Base-by-base conservation (phyloP, 2,329 filamentous ascomycete species). In the Fonsecaea nubica region DNA sequence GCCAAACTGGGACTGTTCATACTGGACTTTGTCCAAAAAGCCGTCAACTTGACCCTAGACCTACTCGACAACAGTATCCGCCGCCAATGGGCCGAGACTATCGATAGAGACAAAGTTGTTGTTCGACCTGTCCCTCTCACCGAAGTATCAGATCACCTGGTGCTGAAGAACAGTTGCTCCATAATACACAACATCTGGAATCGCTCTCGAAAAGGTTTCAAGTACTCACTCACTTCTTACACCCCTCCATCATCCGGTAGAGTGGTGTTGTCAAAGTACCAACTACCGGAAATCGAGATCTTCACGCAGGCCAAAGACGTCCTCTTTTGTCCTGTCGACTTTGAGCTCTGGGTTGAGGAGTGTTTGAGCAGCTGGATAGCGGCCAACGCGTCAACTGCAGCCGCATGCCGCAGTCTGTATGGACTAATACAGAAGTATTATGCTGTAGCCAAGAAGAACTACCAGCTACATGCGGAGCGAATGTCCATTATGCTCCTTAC, bases 401-500 rank as follows among this genome's bases (percentile, higher is more conserved):
- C 45, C 0, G 75, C 75, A 4, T 82, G 78, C 58, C 15, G n/a
- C 0, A 33, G 64, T 3, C 73, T 83, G 1, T 66, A 59, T 1
- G 4, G 61, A 0, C 57, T 78, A 3, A 77, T 83, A 0, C 52
- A 72, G 1, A 13, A 48, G 0, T 85, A 85, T 62, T 72, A 79
- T 45, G 4, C 15, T 0, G 3, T 25, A 3, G 79, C 79, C 0
- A 48, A 33, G 0, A 0, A 1, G 0, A 8, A 38, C 0, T 87
- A 87, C 52, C 2, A 61, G 0, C 67, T 58, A 0, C 79, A 81
- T 1, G 83, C 87, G 33, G 0, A 85, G 65, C 76, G 75, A 0
- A 71, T 77, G 0, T 90, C 88, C 0, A 67, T 82, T 4, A 87
- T 88, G 83, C 64, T 87, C 2, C 78, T 90, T 0, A 85, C 82